Conservation (phyloP, 371 early-diverging fungal genomes). For the Mortierella sp. region DNA sequence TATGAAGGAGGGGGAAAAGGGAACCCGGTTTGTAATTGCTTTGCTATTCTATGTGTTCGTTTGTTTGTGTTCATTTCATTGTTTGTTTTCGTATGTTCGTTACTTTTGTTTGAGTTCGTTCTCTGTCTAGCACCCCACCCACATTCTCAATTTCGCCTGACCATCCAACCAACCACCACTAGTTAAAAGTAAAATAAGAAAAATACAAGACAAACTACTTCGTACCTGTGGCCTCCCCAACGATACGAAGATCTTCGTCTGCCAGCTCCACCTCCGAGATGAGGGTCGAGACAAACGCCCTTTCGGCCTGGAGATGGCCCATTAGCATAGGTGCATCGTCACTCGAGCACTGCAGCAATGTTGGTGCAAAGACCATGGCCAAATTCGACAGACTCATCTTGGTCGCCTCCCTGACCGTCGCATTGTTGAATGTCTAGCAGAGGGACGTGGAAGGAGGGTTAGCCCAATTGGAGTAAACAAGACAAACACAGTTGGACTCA, state of each 20-base stretch:
- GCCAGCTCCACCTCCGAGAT: constrained; percentile 47
- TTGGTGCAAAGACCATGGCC: constrained; percentile 98
- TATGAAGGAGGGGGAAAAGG: too few relatives aligned
- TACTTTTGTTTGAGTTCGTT: background rate
- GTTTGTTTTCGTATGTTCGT: background rate
- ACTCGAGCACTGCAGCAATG: constrained; percentile 89
- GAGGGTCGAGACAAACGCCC: constrained; percentile 51
- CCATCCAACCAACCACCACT: background rate
- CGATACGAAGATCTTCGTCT: constrained; percentile 48
- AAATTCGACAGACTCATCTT: constrained; percentile 92
- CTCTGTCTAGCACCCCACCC: background rate
- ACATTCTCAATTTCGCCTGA: background rate
- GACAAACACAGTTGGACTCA: background rate
- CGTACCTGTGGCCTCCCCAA: constrained; percentile 35
- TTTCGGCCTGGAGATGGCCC: constrained; percentile 55
- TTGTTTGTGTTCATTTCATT: background rate
- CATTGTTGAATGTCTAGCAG: constrained; percentile 78
- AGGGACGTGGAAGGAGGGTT: constrained; percentile 4
- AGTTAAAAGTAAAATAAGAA: background rate
- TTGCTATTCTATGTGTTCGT: background rate
- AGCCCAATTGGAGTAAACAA: background rate
- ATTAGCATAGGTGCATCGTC: constrained; percentile 55
- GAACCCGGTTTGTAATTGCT: background rate
- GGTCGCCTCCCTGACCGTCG: constrained; percentile 76
- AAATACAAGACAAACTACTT: background rate